phyloP scores from a whole-genome alignment of 2,329 filamentous ascomycete genomes.

The Periconia macrospinosa region DNA sequence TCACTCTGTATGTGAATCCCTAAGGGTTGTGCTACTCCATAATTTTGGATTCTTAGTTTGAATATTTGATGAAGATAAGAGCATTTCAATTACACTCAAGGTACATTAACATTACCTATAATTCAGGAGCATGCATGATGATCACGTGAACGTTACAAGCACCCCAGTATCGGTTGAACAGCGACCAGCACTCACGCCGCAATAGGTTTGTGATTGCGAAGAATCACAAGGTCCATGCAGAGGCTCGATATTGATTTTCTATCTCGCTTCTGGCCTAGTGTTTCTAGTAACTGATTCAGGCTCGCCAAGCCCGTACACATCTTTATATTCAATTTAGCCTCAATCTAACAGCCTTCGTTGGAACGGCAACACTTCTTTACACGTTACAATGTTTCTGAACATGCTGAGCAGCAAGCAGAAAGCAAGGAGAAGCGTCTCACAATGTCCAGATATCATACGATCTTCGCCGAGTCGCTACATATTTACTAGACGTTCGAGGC shows the following conservation, averaged over 20 bases:
- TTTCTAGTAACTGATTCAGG: constrained; percentile 6
- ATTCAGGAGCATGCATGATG: too few relatives aligned
- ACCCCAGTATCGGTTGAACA: not conserved
- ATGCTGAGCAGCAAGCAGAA: not conserved
- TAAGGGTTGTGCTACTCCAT: too few relatives aligned
- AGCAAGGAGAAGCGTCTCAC: not conserved
- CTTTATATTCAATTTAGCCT: constrained; percentile 22
- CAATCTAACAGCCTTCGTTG: constrained; percentile 22
- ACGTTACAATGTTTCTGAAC: constrained; percentile 2
- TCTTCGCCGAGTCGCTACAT: constrained; percentile 5
- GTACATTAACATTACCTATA: too few relatives aligned
- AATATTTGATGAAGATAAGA: too few relatives aligned
- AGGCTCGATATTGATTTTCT: constrained; percentile 6
- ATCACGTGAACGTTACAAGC: not conserved
- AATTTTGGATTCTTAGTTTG: too few relatives aligned
- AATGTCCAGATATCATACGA: constrained; percentile 4
- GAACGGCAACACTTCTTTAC: constrained; percentile 11
- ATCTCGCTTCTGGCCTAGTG: constrained; percentile 7
- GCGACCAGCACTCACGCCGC: not conserved
- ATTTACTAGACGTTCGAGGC: constrained; percentile 4
- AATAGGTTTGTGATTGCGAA: constrained; percentile 17
- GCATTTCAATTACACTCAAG: too few relatives aligned
- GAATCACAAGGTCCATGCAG: constrained; percentile 1
- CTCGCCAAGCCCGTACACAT: constrained; percentile 17
- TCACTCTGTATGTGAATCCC: too few relatives aligned